Conservation (phyloP, 257 asterid species). For the Paraleonurus japonicus region DNA sequence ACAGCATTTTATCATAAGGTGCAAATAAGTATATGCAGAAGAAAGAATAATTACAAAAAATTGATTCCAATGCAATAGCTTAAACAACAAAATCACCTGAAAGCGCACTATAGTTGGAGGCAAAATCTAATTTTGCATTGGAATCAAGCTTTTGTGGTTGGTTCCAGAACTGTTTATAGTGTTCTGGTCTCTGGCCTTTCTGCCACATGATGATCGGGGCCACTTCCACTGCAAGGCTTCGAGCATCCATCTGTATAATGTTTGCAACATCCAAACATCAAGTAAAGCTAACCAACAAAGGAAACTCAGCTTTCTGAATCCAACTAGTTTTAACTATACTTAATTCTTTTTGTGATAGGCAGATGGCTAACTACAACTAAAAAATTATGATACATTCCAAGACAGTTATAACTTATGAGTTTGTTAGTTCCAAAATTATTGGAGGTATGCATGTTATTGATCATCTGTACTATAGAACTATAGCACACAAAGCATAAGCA, state of each 20-base stretch:
- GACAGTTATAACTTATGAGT: neutral
- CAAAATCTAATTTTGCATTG: slow-evolving; percentile 34
- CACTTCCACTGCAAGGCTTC: slow-evolving; percentile 85
- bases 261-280: slow-evolving; percentile 22
- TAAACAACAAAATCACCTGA: slow-evolving; percentile 50
- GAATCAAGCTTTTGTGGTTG: slow-evolving; percentile 45
- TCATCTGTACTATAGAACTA: neutral
- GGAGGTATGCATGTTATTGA: neutral
- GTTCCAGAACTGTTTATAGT: slow-evolving; percentile 60
- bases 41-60: neutral
- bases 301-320: slow-evolving; percentile 7
- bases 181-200: slow-evolving; percentile 64
- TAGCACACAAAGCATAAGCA: neutral
- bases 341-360: neutral
- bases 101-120: slow-evolving; percentile 44
- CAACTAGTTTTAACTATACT: neutral
- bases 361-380: neutral
- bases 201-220: slow-evolving; percentile 90
- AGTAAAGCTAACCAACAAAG: neutral
- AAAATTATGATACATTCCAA: neutral
- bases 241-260: slow-evolving; percentile 78
- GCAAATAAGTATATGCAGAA: neutral
- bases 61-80: neutral
- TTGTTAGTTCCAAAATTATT: neutral
- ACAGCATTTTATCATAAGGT: neutral